Conservation (phyloP, 441 rosid species). For the Gossypium davidsonii region DNA sequence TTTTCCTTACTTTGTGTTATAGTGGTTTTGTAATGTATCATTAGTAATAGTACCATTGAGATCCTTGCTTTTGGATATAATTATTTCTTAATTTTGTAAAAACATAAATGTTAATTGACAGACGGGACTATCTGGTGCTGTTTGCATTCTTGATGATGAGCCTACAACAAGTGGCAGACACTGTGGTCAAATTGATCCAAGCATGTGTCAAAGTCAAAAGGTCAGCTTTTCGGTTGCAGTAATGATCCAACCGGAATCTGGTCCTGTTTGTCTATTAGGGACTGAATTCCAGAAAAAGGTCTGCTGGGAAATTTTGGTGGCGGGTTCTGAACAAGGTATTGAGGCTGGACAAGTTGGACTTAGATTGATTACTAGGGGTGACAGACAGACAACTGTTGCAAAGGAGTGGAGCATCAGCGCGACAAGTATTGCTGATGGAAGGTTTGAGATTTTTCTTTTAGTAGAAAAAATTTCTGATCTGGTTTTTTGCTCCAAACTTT, state of each 20-base stretch:
- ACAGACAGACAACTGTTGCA: conserved; percentile 79
- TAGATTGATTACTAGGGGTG: conserved; percentile 89
- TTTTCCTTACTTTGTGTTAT: neutral
- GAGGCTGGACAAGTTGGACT: conserved; percentile 99
- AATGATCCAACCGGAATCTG: conserved; percentile 98
- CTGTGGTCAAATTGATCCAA: conserved; percentile 79
- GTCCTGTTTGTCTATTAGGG: conserved; percentile 97
- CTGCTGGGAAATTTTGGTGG: conserved; percentile 99
- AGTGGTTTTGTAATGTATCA: conserved; percentile 4
- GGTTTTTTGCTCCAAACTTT: neutral
- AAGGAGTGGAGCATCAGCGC: conserved; percentile 99
- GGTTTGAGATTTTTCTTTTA: conserved; percentile 41
- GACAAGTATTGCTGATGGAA: conserved; percentile 98
- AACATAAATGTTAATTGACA: conserved; percentile 31
- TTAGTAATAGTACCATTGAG: neutral
- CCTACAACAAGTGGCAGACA: conserved; percentile 86
- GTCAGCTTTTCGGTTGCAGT: conserved; percentile 88
- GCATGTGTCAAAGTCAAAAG: conserved; percentile 74
- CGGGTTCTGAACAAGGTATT: conserved; percentile 99
- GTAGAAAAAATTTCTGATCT: conserved; percentile 3
- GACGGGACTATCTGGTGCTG: conserved; percentile 82
- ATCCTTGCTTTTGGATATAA: conserved; percentile 4
- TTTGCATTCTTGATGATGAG: conserved; percentile 96
- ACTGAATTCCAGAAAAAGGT: conserved; percentile 90
- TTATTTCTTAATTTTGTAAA: neutral